Conservation (phyloP, 345 rosid species). For the Salix arbutifolia region DNA sequence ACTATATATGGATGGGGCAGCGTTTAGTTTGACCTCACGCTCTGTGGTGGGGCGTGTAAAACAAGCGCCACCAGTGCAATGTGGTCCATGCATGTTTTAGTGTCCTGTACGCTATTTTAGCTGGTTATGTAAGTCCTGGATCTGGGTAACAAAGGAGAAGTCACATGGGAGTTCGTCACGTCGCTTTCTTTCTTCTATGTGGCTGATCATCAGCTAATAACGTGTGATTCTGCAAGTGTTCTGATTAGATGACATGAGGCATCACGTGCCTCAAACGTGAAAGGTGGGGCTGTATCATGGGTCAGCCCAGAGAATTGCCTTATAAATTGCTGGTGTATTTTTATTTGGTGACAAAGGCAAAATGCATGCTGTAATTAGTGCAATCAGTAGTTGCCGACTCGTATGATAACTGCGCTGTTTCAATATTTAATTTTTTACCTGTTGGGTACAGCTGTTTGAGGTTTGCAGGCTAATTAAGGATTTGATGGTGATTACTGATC, state of each 20-base stretch:
- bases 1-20: background rate
- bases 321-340: too few species aligned
- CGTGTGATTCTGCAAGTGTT: background rate
- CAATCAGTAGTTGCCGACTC: conserved; percentile 4
- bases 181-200: conserved; percentile 5
- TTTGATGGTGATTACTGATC: conserved; percentile 1
- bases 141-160: conserved; percentile 7
- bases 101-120: background rate
- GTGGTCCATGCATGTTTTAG: conserved; percentile 1
- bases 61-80: background rate
- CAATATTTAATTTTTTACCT: conserved; percentile 6
- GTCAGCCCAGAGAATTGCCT: background rate
- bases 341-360: background rate
- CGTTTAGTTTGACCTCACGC: conserved; percentile 11
- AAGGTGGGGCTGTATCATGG: conserved; percentile 39
- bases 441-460: conserved; percentile 12
- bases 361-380: conserved; percentile 10
- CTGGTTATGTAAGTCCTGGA: conserved; percentile 4
- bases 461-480: background rate
- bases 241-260: conserved; percentile 19
- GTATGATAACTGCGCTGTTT: conserved; percentile 14
- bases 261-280: conserved; percentile 45
- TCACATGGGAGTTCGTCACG: conserved; percentile 19
- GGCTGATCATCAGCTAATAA: background rate
- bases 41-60: background rate